Evolutionary conservation across 2,329 filamentous ascomycete species (phyloP).

Genomic region (Fusarium torulosum): DNA sequence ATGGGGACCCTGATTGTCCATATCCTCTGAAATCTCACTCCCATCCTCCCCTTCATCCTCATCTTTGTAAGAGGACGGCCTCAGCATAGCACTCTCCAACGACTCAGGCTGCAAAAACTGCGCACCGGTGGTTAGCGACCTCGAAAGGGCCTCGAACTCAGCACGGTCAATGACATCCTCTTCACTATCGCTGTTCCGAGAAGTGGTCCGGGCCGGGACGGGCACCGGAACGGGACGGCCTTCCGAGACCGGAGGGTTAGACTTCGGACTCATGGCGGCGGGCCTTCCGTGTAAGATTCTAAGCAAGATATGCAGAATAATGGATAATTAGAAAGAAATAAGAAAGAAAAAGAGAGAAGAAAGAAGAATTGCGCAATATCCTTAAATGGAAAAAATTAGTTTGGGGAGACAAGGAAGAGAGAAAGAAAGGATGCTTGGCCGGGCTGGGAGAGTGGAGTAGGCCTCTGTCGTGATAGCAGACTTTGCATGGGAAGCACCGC

Average conservation of each 20-base stretch:
- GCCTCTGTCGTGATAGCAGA: slow-evolving; percentile 46
- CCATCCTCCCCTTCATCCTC: slow-evolving; percentile 32
- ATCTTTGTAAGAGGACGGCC: slow-evolving; percentile 39
- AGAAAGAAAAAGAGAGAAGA: not conserved
- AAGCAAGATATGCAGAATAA: not conserved
- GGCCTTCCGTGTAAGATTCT: not conserved
- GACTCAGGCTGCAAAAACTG: slow-evolving; percentile 59
- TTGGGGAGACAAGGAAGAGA: slow-evolving; percentile 5
- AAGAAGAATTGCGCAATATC: not conserved
- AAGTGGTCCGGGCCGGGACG: slow-evolving; percentile 39
- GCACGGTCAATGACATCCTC: slow-evolving; percentile 36
- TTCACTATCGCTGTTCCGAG: slow-evolving; percentile 30
- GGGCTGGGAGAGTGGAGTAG: slow-evolving; percentile 34
- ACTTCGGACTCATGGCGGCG: slow-evolving; percentile 24
- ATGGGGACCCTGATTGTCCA: slow-evolving; percentile 19
- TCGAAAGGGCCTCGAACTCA: slow-evolving; percentile 52
- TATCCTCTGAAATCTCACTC: slow-evolving; percentile 19
- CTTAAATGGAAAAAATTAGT: slow-evolving; percentile 17
- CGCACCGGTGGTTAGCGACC: slow-evolving; percentile 55
- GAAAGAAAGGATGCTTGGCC: not conserved
- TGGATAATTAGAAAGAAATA: not conserved
- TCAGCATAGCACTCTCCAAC: slow-evolving; percentile 56
- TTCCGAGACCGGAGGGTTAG: slow-evolving; percentile 16
- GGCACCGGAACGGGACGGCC: slow-evolving; percentile 31
- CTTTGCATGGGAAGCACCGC: slow-evolving; percentile 18